These are phyloP conservation scores for Boletus fagicola DNA, from an alignment of 768 basidiomycete genomes.

Conservation along the genomic window DNA sequence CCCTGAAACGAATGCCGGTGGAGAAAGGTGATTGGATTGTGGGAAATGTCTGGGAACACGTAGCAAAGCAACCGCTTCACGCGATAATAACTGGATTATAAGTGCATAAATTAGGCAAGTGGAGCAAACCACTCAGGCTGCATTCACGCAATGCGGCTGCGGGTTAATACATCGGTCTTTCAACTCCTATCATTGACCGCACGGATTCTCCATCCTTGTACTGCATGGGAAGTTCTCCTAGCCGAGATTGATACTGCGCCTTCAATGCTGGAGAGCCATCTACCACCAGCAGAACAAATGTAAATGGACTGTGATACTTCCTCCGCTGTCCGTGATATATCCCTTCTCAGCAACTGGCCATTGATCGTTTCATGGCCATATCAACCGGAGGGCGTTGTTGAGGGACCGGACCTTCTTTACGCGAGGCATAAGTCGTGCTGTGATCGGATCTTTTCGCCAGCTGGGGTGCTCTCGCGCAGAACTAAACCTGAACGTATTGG, in stretches of 20 bases:
- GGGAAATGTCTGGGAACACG: not conserved
- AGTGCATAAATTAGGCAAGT: too few relatives aligned
- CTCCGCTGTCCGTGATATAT: not conserved
- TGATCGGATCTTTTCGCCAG: constrained; percentile 8
- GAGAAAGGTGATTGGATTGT: not conserved
- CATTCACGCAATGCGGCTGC: too few relatives aligned
- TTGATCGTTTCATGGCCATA: not conserved
- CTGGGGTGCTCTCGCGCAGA: not conserved
- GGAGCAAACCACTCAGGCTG: too few relatives aligned
- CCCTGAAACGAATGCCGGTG: not conserved
- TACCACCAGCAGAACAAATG: not conserved
- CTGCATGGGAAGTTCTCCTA: not conserved
- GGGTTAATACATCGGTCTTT: too few relatives aligned
- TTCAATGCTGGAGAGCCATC: not conserved
- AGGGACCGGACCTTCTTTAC: constrained; percentile 1
- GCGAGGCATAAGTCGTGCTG: not conserved
- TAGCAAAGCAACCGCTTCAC: not conserved
- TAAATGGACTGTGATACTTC: not conserved
- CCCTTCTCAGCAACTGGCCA: not conserved
- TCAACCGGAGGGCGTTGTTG: not conserved
- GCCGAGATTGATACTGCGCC: not conserved
- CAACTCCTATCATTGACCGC: too few relatives aligned
- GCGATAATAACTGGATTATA: too few relatives aligned
- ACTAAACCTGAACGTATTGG: not conserved
- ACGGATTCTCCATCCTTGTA: too few relatives aligned